Conservation (phyloP, 2,329 filamentous ascomycete genomes). For the Capronia americana region DNA sequence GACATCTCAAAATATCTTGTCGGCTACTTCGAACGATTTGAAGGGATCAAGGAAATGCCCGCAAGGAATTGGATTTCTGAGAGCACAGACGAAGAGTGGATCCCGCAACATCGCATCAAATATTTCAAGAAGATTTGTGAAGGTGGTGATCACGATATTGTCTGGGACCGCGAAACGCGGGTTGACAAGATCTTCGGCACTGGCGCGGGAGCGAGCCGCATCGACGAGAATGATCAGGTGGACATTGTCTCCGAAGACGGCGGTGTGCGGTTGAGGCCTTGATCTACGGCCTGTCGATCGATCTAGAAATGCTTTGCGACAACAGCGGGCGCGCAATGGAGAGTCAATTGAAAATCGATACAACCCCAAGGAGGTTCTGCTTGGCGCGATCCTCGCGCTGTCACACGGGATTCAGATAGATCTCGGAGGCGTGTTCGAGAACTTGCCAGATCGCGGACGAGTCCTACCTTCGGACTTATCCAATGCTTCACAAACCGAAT, state of each 20-base stretch:
- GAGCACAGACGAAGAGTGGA: conserved; percentile 62
- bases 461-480: not conserved
- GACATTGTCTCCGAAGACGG: conserved; percentile 20
- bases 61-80: conserved; percentile 61
- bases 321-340: not conserved
- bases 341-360: not conserved
- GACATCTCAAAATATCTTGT: conserved; percentile 56
- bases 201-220: conserved; percentile 5
- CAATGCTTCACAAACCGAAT: conserved; percentile 1
- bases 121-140: conserved; percentile 52
- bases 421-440: not conserved
- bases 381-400: not conserved
- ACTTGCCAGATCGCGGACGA: not conserved
- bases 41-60: conserved; percentile 55
- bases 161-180: conserved; percentile 59
- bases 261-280: conserved; percentile 15
- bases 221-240: conserved; percentile 9
- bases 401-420: conserved; percentile 2
- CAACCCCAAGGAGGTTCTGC: conserved; percentile 3
- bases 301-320: not conserved
- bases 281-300: not conserved
- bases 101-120: conserved; percentile 61
- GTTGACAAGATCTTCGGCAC: conserved; percentile 55
- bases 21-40: conserved; percentile 62
- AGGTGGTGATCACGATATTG: conserved; percentile 46